A percentile compares a stretch with the other conserved stretches of the same genome.
These are phyloP conservation scores for Zasmidium citrigriseum DNA, from an alignment of 2,329 filamentous ascomycete genomes.

Conservation along the genomic window DNA sequence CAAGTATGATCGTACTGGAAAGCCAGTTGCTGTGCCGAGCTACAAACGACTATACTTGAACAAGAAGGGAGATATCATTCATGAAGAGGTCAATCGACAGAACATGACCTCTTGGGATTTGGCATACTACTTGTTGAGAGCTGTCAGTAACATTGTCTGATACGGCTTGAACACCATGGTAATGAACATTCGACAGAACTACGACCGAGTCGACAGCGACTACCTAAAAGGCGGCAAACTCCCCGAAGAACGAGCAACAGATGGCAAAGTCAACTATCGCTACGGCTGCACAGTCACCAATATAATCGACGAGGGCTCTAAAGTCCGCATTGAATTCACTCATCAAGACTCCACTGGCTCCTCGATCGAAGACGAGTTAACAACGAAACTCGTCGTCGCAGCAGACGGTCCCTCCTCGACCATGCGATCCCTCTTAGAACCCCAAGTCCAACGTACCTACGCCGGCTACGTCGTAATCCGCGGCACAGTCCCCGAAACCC, in stretches of 20 bases:
- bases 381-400: conserved; percentile 43
- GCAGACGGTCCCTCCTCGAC: conserved; percentile 45
- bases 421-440: conserved; percentile 31
- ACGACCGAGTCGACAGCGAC: conserved; percentile 40
- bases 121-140: conserved; percentile 46
- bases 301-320: conserved; percentile 28
- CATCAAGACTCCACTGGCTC: conserved; percentile 23
- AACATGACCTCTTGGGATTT: conserved; percentile 52
- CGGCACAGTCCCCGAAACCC: conserved; percentile 36
- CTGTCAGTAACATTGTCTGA: conserved; percentile 20
- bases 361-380: conserved; percentile 20
- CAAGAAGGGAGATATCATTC: conserved; percentile 29
- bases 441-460: conserved; percentile 32
- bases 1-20: conserved; percentile 44
- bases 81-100: conserved; percentile 38
- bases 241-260: conserved; percentile 18
- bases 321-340: conserved; percentile 31
- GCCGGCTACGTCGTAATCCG: conserved; percentile 37
- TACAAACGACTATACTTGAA: conserved; percentile 30
- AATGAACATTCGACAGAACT: conserved; percentile 40
- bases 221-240: conserved; percentile 31
- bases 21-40: conserved; percentile 30
- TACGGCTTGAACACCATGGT: too few relatives aligned
- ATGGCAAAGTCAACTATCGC: conserved; percentile 32
- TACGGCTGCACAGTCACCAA: conserved; percentile 34